Evolutionary conservation across 2,329 filamentous ascomycete genomes (phyloP), one percentile per base, ranked within the genome.

Genomic region (Beauveria pseudobassiana): DNA sequence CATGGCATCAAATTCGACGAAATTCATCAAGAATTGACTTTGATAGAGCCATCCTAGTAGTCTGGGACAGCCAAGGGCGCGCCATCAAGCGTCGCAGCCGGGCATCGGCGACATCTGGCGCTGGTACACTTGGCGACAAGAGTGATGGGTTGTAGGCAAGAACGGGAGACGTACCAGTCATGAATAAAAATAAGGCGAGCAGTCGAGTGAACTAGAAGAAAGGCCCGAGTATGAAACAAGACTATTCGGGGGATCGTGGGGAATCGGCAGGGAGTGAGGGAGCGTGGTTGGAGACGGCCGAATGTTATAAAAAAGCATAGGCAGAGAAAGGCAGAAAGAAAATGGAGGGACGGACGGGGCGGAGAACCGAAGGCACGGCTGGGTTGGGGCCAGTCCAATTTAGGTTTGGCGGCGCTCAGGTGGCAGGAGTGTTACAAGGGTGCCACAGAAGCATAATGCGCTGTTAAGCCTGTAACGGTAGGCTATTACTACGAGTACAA

Each of bases 91-190:
- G 28, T 45, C 43, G 52, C 51, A 56, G 38, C 43, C 20, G 30
- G 46, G 45, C 10, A 57, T 50, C 46, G 45, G 60, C 30, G 46
- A 38, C n/a, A 42, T 24, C 45, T 56, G 52, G 69, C 68, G 69
- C 68, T 68, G 67, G 65, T 67, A 69, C 65, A 66, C 68, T 16
- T 66, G 63, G 62, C 67, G 67, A 64, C 52, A 45, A 56, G 50
- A 57, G 57, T 66, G 65, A 64, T 45, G 48, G 49, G 24, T 26
- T 16, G 54, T 57, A 59, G 67, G 65, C 67, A 67, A 68, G 62
- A 65, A 69, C 67, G 64, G 65, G 66, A 63, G 64, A 82, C 79
- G 78, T 75, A 82, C 79, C 76, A 78, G 74, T 79, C 77, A 81
- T 80, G 72, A 77, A 79, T 72, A 68, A 72, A 76, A 70, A 71